Conservation (phyloP, 371 early-diverging fungal genomes). For the Mortierella sp. region DNA sequence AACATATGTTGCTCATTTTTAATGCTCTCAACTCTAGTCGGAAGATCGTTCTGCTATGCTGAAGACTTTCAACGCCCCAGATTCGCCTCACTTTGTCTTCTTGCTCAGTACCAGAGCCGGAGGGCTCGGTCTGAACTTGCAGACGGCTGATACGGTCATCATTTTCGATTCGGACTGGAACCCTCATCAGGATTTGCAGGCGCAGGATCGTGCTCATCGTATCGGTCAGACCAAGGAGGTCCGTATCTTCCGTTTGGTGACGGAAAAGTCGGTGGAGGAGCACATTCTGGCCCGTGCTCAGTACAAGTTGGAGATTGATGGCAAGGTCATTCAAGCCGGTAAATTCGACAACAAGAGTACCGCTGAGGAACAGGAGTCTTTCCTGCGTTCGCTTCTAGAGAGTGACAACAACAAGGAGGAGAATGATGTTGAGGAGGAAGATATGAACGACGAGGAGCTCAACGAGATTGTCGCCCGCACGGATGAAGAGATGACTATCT, state of each 20-base stretch:
- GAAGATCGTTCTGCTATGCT: slow-evolving; percentile 93
- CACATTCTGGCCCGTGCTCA: slow-evolving; percentile 97
- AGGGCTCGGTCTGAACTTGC: slow-evolving; percentile 99
- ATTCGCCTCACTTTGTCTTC: slow-evolving; percentile 94
- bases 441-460: slow-evolving; percentile 88
- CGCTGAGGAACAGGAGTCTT: slow-evolving; percentile 92
- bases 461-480: slow-evolving; percentile 88
- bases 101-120: slow-evolving; percentile 99
- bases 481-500: slow-evolving; percentile 82
- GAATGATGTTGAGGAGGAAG: slow-evolving; percentile 83
- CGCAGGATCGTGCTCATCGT: slow-evolving; percentile 99
- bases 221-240: slow-evolving; percentile 99
- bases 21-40: slow-evolving; percentile 51
- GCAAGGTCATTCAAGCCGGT: slow-evolving; percentile 99
- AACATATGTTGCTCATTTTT: not conserved
- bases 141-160: slow-evolving; percentile 99
- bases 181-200: slow-evolving; percentile 99
- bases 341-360: slow-evolving; percentile 98
- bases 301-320: slow-evolving; percentile 97
- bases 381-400: slow-evolving; percentile 90
- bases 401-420: slow-evolving; percentile 75
- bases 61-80: slow-evolving; percentile 86
- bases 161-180: slow-evolving; percentile 99
- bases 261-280: slow-evolving; percentile 97
- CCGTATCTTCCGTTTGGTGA: slow-evolving; percentile 98